phyloP scores from a whole-genome alignment of 345 rosid genomes.

The Physaria fendleri region DNA sequence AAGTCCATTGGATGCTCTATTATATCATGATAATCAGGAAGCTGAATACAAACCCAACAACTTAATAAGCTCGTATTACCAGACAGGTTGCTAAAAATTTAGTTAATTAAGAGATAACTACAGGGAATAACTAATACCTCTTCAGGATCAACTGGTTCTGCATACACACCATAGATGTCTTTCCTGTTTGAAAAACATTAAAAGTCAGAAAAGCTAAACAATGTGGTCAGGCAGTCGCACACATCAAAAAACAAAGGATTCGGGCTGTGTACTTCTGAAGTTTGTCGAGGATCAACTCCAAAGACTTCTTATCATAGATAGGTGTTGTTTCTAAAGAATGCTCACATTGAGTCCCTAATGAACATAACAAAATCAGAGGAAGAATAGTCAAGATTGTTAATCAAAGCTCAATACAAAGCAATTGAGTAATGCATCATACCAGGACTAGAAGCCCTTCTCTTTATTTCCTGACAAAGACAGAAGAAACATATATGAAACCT shows the following conservation, averaged over 20 bases:
- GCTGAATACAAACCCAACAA: too few relatives aligned
- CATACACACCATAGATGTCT: slow-evolving; percentile 88
- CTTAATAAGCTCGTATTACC: background rate
- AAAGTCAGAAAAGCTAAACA: slow-evolving; percentile 19
- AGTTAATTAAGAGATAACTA: background rate
- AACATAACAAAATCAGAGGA: slow-evolving; percentile 15
- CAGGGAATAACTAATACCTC: slow-evolving; percentile 47
- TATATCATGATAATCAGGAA: slow-evolving; percentile 79
- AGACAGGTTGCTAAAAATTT: background rate
- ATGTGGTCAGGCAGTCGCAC: background rate
- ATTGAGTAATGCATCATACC: slow-evolving; percentile 28
- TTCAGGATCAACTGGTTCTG: slow-evolving; percentile 92
- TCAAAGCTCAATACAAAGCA: background rate
- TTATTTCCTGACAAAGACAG: slow-evolving; percentile 48
- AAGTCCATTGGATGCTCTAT: slow-evolving; percentile 87
- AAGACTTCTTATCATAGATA: slow-evolving; percentile 66
- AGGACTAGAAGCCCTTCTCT: slow-evolving; percentile 44
- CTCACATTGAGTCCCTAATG: slow-evolving; percentile 44
- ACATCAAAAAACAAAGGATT: background rate
- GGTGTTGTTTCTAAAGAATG: slow-evolving; percentile 39
- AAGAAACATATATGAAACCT: slow-evolving; percentile 18
- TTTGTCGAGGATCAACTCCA: slow-evolving; percentile 86
- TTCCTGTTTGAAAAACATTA: slow-evolving; percentile 60
- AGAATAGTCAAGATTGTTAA: slow-evolving; percentile 7
- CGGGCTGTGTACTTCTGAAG: slow-evolving; percentile 66